Percentiles rank a stretch among this genome's conserved stretches.
Evolutionary conservation across 2,329 filamentous ascomycete species (phyloP).

Genomic region (Zalaria obscura): DNA sequence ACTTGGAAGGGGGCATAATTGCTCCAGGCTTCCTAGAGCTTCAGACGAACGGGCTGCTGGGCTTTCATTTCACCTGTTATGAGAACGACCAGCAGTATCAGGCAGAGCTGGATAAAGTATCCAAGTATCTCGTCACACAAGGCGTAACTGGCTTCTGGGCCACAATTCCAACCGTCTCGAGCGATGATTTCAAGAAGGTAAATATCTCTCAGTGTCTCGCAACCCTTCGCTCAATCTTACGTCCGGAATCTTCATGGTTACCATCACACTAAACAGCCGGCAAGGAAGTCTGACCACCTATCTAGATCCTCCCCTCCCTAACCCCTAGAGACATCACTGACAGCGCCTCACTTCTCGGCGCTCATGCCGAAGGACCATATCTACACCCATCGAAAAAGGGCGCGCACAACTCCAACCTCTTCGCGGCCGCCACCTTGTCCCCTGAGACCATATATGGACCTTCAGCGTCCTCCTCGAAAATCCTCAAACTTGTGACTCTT

Average conservation of each 20-base stretch:
- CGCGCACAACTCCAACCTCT: constrained; percentile 34
- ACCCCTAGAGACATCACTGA: constrained; percentile 25
- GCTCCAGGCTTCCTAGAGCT: constrained; percentile 42
- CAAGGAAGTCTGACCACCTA: too few species aligned
- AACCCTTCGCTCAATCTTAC: too few species aligned
- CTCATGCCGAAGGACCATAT: constrained; percentile 44
- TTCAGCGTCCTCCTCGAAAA: constrained; percentile 20
- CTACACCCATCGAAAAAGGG: constrained; percentile 39
- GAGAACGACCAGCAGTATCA: constrained; percentile 26
- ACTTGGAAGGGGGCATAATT: constrained; percentile 35
- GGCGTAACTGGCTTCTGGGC: constrained; percentile 41
- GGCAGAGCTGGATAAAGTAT: constrained; percentile 30
- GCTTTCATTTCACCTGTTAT: constrained; percentile 41
- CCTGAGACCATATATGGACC: constrained; percentile 31
- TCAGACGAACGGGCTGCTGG: constrained; percentile 39
- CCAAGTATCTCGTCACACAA: constrained; percentile 33
- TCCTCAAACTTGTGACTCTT: constrained; percentile 36
- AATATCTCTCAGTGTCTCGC: not conserved
- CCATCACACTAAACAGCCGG: constrained; percentile 4
- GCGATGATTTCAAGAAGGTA: constrained; percentile 32
- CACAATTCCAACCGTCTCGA: constrained; percentile 37
- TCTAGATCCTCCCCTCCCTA: constrained; percentile 34
- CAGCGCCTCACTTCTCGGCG: constrained; percentile 38
- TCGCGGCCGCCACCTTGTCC: constrained; percentile 19
- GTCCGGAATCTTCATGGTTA: too few species aligned